These are phyloP conservation scores for Pichia membranifaciens DNA, from an alignment of 805 yeast genomes.

Conservation along the genomic window DNA sequence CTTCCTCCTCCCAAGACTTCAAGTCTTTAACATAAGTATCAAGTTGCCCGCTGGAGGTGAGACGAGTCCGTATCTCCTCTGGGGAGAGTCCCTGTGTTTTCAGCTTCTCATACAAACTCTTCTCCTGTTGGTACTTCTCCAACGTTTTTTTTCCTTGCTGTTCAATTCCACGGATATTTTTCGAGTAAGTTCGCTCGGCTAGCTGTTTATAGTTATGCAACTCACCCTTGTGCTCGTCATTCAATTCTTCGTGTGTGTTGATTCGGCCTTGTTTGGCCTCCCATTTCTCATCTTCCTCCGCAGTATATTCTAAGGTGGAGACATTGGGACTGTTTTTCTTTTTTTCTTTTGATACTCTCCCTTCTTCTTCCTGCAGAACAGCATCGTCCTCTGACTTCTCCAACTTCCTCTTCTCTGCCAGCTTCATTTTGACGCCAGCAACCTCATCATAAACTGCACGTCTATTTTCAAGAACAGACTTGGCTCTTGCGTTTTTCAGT, in stretches of 20 bases:
- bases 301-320: constrained; percentile 39
- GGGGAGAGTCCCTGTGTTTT: constrained; percentile 21
- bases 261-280: not conserved
- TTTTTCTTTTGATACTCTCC: not conserved
- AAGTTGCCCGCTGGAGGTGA: constrained; percentile 34
- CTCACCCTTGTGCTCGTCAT: constrained; percentile 28
- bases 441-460: constrained; percentile 14
- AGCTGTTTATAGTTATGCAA: constrained; percentile 46
- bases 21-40: constrained; percentile 31
- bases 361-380: not conserved
- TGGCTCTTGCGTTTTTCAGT: constrained; percentile 7
- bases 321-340: not conserved
- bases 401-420: not conserved
- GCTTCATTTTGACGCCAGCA: not conserved
- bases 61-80: constrained; percentile 19
- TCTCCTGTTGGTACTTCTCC: constrained; percentile 39
- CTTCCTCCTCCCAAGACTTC: constrained; percentile 33
- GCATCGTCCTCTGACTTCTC: not conserved
- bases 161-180: constrained; percentile 38
- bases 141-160: constrained; percentile 15
- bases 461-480: constrained; percentile 9
- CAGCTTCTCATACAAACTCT: constrained; percentile 23
- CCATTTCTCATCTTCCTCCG: constrained; percentile 65
- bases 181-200: constrained; percentile 57
- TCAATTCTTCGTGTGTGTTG: constrained; percentile 30